These are phyloP conservation scores for Gossypium lobatum DNA, from an alignment of 441 rosid genomes.

Conservation along the genomic window DNA sequence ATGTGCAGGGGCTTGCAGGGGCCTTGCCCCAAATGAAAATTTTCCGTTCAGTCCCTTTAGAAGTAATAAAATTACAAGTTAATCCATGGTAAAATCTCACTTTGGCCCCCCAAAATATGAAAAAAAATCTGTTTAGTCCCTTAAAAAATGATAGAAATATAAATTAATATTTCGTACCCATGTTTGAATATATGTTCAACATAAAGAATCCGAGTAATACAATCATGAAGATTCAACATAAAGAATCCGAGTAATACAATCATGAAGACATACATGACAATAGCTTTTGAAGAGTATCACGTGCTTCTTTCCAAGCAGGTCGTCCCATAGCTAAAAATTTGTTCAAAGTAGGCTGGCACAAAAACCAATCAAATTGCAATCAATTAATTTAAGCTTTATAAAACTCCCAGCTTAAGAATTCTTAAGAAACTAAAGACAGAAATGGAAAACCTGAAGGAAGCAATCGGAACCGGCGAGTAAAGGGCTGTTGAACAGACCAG, in stretches of 20 bases:
- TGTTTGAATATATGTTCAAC: too few species aligned
- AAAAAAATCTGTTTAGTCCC: too few species aligned
- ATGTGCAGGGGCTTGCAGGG: too few species aligned
- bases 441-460: slow-evolving; percentile 61
- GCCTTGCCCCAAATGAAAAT: too few species aligned
- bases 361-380: slow-evolving; percentile 10
- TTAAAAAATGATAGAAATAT: too few species aligned
- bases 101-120: too few species aligned
- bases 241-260: neutral
- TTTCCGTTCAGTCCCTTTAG: too few species aligned
- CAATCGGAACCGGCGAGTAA: slow-evolving; percentile 60
- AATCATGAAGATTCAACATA: too few species aligned
- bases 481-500: slow-evolving; percentile 72
- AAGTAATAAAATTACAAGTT: too few species aligned
- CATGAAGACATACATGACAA: slow-evolving; percentile 48
- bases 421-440: neutral
- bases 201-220: too few species aligned
- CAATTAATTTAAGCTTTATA: neutral
- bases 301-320: slow-evolving; percentile 96
- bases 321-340: slow-evolving; percentile 77
- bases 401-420: neutral
- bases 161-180: too few species aligned
- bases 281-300: slow-evolving; percentile 65
- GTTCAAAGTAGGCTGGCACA: slow-evolving; percentile 66
- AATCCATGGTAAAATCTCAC: too few species aligned